phyloP scores from a whole-genome alignment of 352 stramenopile species.

The Phytophthora hybrid region DNA sequence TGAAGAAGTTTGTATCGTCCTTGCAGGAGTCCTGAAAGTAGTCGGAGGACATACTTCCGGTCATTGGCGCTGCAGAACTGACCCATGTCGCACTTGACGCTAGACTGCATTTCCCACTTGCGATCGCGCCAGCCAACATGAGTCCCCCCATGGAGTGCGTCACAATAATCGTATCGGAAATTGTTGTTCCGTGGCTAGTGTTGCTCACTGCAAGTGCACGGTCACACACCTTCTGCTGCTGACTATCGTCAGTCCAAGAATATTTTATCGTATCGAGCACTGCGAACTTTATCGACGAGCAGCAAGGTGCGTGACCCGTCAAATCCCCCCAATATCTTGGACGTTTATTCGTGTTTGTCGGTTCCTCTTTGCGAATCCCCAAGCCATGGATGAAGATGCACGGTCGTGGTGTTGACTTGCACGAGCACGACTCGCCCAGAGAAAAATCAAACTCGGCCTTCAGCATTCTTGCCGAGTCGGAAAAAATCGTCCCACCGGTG shows the following conservation, averaged over 20 bases:
- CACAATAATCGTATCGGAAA: conserved; percentile 37
- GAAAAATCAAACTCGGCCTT: conserved; percentile 5
- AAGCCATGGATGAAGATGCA: conserved; percentile 48
- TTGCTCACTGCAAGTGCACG: conserved; percentile 20
- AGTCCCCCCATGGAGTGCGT: conserved; percentile 42
- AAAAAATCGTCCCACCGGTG: conserved; percentile 8
- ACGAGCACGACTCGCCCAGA: conserved; percentile 9
- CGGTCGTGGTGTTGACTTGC: conserved; percentile 22
- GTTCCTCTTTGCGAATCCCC: conserved; percentile 26
- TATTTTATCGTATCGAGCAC: conserved; percentile 33
- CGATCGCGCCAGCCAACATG: conserved; percentile 31
- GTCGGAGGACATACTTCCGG: conserved; percentile 30
- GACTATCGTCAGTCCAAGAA: conserved; percentile 30
- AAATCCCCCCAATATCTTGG: conserved; percentile 47
- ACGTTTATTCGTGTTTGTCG: conserved; percentile 23
- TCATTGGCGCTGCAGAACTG: conserved; percentile 20
- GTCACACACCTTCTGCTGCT: conserved; percentile 39
- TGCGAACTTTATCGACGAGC: conserved; percentile 33
- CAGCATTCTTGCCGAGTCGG: conserved; percentile 4
- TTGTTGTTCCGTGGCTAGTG: conserved; percentile 9
- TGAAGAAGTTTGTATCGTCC: conserved; percentile 14
- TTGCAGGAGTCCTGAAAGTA: conserved; percentile 34
- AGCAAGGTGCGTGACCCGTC: conserved; percentile 38
- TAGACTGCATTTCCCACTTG: conserved; percentile 40
- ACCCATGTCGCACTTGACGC: conserved; percentile 25